Evolutionary conservation across 2,329 filamentous ascomycete genomes (phyloP), one percentile per base, ranked within the genome.

Genomic region (Fusarium torreyae): DNA sequence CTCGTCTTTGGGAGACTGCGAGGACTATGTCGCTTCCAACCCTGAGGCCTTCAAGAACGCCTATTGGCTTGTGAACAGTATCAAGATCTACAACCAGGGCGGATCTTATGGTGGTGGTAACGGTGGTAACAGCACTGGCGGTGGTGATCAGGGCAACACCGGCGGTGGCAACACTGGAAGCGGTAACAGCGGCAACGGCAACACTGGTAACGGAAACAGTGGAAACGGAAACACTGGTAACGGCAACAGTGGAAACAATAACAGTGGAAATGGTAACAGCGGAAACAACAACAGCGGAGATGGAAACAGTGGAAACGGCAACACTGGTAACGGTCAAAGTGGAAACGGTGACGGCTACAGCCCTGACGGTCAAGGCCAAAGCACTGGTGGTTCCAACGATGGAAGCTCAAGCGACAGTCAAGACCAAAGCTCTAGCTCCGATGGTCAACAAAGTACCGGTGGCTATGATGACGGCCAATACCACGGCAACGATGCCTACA

Each of bases 61-160:
- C 2, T 97, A 91, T 82, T 97, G 93, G 92, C 80, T 88, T 63
- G 86, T 97, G 80, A 92, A 92, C 76, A 89, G 86, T 36, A 82
- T 94, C 75, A 89, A 88, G 80, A 87, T 93, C 15, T 94, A 86
- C 56, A 58, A 74, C 55, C 63, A 74, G 56, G 48, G 33, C 45
- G 62, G 39, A 6, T 65, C 52, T 33, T 28, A 36, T 44, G 40
- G 34, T 13, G 60, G 50, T 17, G 34, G 33, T 28, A 42, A 33
- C 20, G 33, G 31, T 31, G 26, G 24, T 31, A 69, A 65, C 62
- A 54, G 49, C 33, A 65, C 54, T 6, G 52, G 59, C 31, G 39
- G 49, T 18, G 58, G 57, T 10, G 44, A 54, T 20, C 28, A 34
- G 13, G 52, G 42, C 9, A 48, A 36, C 6, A 33, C 8, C 5